phyloP scores from a whole-genome alignment of 805 yeast species.

The Metschnikowia amazonensis region DNA sequence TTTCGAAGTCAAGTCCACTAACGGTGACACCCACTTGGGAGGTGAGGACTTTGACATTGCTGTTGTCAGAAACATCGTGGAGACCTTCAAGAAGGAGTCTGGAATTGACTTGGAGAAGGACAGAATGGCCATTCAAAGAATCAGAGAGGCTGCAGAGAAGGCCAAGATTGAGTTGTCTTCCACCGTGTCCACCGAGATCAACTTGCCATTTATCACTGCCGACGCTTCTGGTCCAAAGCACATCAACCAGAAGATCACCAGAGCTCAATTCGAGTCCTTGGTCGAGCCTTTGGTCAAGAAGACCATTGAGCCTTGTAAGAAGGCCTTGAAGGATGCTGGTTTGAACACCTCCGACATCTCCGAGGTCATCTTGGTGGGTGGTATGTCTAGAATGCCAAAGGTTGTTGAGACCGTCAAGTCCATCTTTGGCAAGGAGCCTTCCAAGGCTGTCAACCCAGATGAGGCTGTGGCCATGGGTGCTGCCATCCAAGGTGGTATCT shows the following conservation, averaged over 20 bases:
- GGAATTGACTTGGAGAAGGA: constrained; percentile 53
- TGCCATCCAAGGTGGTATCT: constrained; percentile 95
- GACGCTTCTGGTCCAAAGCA: constrained; percentile 81
- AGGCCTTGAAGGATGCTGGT: constrained; percentile 79
- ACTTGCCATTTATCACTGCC: constrained; percentile 83
- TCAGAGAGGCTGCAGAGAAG: constrained; percentile 68
- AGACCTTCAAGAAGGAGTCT: constrained; percentile 69
- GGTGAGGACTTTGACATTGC: constrained; percentile 91
- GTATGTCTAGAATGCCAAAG: constrained; percentile 92
- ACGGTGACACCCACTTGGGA: constrained; percentile 93
- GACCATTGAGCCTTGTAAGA: constrained; percentile 73
- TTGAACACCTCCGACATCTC: constrained; percentile 61
- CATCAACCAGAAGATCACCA: constrained; percentile 63
- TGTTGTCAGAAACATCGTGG: constrained; percentile 78
- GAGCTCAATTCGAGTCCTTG: constrained; percentile 63
- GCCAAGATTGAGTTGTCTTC: constrained; percentile 85
- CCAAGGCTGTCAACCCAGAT: constrained; percentile 91
- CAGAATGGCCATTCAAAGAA: constrained; percentile 63
- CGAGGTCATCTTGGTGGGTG: constrained; percentile 84
- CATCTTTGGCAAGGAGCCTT: constrained; percentile 78
- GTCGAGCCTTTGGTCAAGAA: constrained; percentile 68
- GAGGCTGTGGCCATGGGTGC: constrained; percentile 96
- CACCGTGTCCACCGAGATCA: constrained; percentile 65
- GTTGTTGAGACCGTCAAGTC: constrained; percentile 71
- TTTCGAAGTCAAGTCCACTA: constrained; percentile 95